Evolutionary conservation across 2,329 filamentous ascomycete species (phyloP).

Genomic region (Aureobasidium sp.): DNA sequence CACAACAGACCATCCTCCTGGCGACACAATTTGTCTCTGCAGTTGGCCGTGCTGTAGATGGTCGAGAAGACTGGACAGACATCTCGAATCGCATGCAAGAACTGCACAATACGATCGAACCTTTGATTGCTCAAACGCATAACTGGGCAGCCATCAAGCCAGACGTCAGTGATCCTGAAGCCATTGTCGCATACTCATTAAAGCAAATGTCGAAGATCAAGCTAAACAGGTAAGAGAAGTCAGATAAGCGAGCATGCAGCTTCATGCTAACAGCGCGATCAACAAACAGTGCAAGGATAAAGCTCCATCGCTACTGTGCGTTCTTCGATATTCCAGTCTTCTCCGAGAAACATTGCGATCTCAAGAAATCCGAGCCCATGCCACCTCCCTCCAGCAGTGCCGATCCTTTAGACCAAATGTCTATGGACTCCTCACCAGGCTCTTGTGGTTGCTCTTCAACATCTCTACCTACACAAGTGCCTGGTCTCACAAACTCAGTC

Average conservation of each 20-base stretch:
- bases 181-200: conserved; percentile 38
- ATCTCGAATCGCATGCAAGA: neutral
- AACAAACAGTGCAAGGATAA: conserved; percentile 43
- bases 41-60: neutral
- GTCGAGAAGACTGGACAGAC: neutral
- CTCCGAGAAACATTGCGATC: conserved; percentile 43
- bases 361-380: conserved; percentile 30
- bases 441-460: conserved; percentile 16
- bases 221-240: conserved; percentile 37
- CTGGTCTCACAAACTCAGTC: neutral
- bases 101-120: conserved; percentile 1
- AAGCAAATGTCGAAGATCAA: conserved; percentile 45
- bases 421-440: neutral
- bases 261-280: too few relatives aligned
- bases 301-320: conserved; percentile 46
- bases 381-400: neutral
- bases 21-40: conserved; percentile 12
- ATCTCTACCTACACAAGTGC: conserved; percentile 1
- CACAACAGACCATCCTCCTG: conserved; percentile 8
- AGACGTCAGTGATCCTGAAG: conserved; percentile 34
- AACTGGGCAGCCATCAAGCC: conserved; percentile 23
- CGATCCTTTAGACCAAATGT: neutral
- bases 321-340: conserved; percentile 47
- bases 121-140: conserved; percentile 18
- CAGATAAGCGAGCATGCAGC: too few relatives aligned